Evolutionary conservation across 2,329 filamentous ascomycete species (phyloP).

Genomic region (Cryphonectria naterciae): DNA sequence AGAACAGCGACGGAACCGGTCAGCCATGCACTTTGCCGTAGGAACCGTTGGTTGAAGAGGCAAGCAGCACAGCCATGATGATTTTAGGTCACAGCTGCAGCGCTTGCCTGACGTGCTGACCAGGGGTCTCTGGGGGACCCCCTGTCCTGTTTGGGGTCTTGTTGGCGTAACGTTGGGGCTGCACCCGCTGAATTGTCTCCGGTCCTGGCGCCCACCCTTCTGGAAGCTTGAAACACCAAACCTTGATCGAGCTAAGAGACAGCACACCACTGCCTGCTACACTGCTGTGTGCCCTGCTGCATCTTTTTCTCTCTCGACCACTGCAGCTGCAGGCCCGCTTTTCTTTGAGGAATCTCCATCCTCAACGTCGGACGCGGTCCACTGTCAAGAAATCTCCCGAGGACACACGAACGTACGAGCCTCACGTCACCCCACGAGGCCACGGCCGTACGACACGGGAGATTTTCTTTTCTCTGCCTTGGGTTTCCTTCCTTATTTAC

Average conservation of each 20-base stretch:
- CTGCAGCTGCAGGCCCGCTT: not conserved
- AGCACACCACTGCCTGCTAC: not conserved
- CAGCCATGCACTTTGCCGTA: not conserved
- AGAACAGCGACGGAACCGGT: constrained; percentile 7
- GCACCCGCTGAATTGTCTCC: not conserved
- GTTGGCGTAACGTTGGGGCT: not conserved
- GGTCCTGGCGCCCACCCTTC: not conserved
- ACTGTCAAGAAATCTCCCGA: constrained; percentile 14
- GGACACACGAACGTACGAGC: constrained; percentile 19
- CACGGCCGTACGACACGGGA: constrained; percentile 21
- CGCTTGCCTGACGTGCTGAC: constrained; percentile 10
- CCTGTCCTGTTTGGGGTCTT: not conserved
- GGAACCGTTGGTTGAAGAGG: not conserved
- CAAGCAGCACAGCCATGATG: constrained; percentile 16
- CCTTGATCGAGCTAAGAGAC: not conserved
- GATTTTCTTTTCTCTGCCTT: not conserved
- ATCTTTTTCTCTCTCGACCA: not conserved
- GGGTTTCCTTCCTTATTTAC: not conserved
- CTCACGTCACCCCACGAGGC: constrained; percentile 15
- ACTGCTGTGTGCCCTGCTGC: not conserved
- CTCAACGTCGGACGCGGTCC: constrained; percentile 14
- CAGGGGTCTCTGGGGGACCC: not conserved
- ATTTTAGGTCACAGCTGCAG: constrained; percentile 7
- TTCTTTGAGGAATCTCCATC: constrained; percentile 15
- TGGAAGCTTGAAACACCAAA: not conserved